Conservation (phyloP, 768 basidiomycete genomes). For the Xerocomus spinulosus region DNA sequence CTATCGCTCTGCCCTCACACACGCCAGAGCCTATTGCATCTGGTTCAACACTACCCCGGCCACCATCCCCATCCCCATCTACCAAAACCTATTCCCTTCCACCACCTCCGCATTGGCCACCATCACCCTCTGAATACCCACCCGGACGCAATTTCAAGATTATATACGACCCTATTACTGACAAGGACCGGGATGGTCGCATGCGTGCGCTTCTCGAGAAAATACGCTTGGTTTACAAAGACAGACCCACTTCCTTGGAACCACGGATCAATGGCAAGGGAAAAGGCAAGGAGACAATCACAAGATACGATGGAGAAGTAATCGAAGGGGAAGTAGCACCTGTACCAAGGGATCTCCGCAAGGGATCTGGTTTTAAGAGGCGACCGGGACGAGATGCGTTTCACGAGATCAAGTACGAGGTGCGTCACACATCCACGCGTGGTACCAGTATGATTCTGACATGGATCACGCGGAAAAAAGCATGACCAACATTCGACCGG, state of each 20-base stretch:
- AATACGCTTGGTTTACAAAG: conserved; percentile 33
- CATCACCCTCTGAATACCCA: conserved; percentile 47
- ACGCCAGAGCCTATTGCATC: conserved; percentile 29
- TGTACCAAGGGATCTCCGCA: conserved; percentile 52
- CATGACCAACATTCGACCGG: conserved; percentile 70
- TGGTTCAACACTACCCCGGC: conserved; percentile 17
- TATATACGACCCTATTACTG: conserved; percentile 56
- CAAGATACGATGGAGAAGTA: conserved; percentile 53
- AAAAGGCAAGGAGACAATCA: conserved; percentile 56
- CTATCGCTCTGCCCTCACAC: conserved; percentile 23
- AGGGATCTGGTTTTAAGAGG: conserved; percentile 33
- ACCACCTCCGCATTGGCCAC: conserved; percentile 51
- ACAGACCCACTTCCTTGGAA: conserved; percentile 21
- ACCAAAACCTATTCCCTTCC: conserved; percentile 38
- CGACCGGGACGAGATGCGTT: conserved; percentile 39
- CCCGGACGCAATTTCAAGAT: conserved; percentile 52
- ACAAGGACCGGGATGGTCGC: conserved; percentile 41
- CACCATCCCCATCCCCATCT: conserved; percentile 13
- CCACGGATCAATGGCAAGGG: conserved; percentile 56
- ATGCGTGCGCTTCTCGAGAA: conserved; percentile 39
- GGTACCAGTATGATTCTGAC: conserved; percentile 4
- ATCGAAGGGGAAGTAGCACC: conserved; percentile 40
- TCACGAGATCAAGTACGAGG: conserved; percentile 51
- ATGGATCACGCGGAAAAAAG: conserved; percentile 38
- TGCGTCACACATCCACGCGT: conserved; percentile 27